Evolutionary conservation across 2,329 filamentous ascomycete species (phyloP).

Genomic region (Venturia carpophila): DNA sequence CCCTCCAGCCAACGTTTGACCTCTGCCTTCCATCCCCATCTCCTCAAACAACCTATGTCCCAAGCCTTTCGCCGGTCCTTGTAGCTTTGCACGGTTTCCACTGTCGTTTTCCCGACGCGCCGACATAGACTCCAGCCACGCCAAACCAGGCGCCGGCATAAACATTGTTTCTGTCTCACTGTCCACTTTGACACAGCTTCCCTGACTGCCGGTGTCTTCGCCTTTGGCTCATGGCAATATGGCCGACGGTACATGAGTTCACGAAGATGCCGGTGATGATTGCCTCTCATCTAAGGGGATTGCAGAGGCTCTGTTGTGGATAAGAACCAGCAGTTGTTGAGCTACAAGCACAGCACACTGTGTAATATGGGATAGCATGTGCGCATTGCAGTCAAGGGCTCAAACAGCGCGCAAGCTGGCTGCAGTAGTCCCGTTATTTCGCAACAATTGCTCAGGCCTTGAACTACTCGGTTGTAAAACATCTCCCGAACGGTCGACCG

Average conservation of each 20-base stretch:
- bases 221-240: not conserved
- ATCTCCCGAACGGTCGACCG: not conserved
- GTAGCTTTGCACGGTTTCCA: not conserved
- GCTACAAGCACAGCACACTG: too few species aligned
- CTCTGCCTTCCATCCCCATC: not conserved
- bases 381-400: not conserved
- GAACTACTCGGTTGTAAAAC: not conserved
- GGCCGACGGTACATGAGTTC: not conserved
- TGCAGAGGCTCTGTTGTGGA: not conserved
- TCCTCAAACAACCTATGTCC: slow-evolving; percentile 1
- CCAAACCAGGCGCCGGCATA: not conserved
- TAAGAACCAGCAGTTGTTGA: not conserved
- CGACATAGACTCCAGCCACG: not conserved
- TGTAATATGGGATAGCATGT: not conserved
- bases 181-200: not conserved
- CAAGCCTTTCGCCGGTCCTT: not conserved
- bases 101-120: not conserved
- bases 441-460: not conserved
- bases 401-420: not conserved
- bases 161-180: slow-evolving; percentile 5
- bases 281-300: not conserved
- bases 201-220: not conserved
- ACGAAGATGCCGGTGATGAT: not conserved
- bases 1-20: slow-evolving; percentile 2
- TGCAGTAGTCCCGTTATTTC: not conserved